phyloP scores from a whole-genome alignment of 106 monocot genomes.

The Platanthera guangdongensis region DNA sequence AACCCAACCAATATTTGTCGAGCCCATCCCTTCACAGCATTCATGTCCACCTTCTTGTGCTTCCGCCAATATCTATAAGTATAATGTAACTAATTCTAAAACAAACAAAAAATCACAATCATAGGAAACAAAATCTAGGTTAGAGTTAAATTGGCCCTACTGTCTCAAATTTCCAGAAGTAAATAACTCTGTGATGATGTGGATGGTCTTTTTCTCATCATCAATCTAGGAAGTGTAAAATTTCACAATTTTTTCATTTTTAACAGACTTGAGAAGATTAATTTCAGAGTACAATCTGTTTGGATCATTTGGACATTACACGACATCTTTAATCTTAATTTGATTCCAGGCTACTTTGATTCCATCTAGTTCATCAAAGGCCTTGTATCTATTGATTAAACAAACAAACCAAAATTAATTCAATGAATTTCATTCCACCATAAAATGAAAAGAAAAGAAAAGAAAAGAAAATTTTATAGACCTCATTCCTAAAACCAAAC shows the following conservation, averaged over 20 bases:
- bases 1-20: slow-evolving; percentile 61
- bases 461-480: not conserved
- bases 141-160: slow-evolving; percentile 16
- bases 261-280: slow-evolving; percentile 42
- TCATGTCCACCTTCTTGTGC: slow-evolving; percentile 64
- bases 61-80: slow-evolving; percentile 50
- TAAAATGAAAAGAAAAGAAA: not conserved
- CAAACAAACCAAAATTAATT: slow-evolving; percentile 6
- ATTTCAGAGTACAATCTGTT: slow-evolving; percentile 53
- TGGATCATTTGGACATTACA: slow-evolving; percentile 24
- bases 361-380: slow-evolving; percentile 58
- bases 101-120: not conserved
- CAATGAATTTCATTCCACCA: not conserved
- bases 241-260: slow-evolving; percentile 52
- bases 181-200: slow-evolving; percentile 76
- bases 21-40: slow-evolving; percentile 70
- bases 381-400: slow-evolving; percentile 43
- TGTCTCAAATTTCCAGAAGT: slow-evolving; percentile 69
- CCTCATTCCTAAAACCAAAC: not conserved
- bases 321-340: slow-evolving; percentile 32
- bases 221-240: slow-evolving; percentile 60
- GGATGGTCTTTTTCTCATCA: slow-evolving; percentile 26
- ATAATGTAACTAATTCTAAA: no score
- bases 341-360: slow-evolving; percentile 80
- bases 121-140: not conserved